Conservation (phyloP, 345 rosid species). For the Lumnitzera racemosa region DNA sequence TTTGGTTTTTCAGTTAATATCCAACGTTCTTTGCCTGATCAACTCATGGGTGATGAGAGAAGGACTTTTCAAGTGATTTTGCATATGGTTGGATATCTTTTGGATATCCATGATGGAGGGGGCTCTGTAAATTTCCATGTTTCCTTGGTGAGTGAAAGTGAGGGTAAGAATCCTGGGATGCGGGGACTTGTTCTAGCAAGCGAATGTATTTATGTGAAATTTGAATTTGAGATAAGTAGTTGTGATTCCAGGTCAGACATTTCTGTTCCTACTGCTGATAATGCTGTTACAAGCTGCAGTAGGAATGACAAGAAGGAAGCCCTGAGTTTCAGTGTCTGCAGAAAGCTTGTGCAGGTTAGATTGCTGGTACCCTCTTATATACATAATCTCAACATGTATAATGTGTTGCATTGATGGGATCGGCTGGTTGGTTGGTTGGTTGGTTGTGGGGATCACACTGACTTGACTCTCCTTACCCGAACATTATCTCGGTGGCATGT, state of each 20-base stretch:
- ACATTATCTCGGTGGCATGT: no score
- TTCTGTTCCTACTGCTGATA: conserved; percentile 21
- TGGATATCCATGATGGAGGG: conserved; percentile 50
- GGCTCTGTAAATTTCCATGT: conserved; percentile 55
- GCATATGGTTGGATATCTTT: conserved; percentile 79
- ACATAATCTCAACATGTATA: background rate
- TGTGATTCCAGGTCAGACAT: conserved; percentile 33
- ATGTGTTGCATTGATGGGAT: no score
- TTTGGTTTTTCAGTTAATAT: conserved; percentile 57
- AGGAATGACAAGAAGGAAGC: conserved; percentile 53
- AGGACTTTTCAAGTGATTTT: conserved; percentile 89
- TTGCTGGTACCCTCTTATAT: conserved; percentile 1
- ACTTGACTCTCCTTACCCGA: no score
- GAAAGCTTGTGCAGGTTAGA: conserved; percentile 86
- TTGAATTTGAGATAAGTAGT: conserved; percentile 60
- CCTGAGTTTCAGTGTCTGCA: conserved; percentile 75
- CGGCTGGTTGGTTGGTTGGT: no score
- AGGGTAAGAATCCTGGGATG: conserved; percentile 41
- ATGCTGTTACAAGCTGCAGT: conserved; percentile 29
- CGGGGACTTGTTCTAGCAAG: conserved; percentile 32
- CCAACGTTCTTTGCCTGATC: conserved; percentile 63
- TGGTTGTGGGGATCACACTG: no score
- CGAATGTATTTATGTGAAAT: conserved; percentile 48
- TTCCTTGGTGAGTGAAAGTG: conserved; percentile 31
- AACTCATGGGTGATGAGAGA: conserved; percentile 76